Percentiles rank a stretch among this genome's conserved stretches.
Conservation (phyloP, 148 eudicot genomes). For the Rhododendron ovatum region DNA sequence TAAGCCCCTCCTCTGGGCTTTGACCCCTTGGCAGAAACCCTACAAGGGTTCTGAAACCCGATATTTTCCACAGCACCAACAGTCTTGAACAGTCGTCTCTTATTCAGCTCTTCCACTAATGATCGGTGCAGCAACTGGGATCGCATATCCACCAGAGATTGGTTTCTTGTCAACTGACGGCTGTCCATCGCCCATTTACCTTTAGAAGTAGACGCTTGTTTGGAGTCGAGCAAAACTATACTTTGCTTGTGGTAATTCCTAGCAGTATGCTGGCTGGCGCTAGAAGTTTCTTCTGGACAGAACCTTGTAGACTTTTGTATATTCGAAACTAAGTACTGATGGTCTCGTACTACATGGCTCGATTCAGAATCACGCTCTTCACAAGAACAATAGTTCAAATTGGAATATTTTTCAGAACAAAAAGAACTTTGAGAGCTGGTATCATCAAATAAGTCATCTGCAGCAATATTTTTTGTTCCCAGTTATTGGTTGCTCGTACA, state of each 20-base stretch:
- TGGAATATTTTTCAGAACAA: constrained; percentile 37
- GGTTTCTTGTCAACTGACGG: constrained; percentile 32
- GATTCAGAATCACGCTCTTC: constrained; percentile 23
- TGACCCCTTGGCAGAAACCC: constrained; percentile 13
- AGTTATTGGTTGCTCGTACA: background rate
- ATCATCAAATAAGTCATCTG: constrained; percentile 44
- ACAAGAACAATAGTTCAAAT: constrained; percentile 29
- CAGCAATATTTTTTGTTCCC: constrained; percentile 11
- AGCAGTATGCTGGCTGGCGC: background rate
- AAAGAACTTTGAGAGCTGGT: constrained; percentile 46
- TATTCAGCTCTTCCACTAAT: constrained; percentile 39
- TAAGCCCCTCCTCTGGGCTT: background rate
- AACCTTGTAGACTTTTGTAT: constrained; percentile 23
- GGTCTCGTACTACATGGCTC: constrained; percentile 16
- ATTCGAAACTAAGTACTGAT: background rate
- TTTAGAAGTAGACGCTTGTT: constrained; percentile 22
- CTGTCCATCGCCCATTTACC: constrained; percentile 3
- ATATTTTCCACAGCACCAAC: constrained; percentile 39
- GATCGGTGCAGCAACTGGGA: constrained; percentile 45
- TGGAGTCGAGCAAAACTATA: constrained; percentile 13
- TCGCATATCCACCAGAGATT: constrained; percentile 40
- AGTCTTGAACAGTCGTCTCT: constrained; percentile 41
- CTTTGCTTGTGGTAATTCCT: constrained; percentile 10
- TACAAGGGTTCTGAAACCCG: constrained; percentile 38
- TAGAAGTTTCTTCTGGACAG: constrained; percentile 16